A percentile compares a stretch with the other conserved stretches of the same genome.
phyloP scores from a whole-genome alignment of 2,329 filamentous ascomycete species.

The Exophiala spinifera region DNA sequence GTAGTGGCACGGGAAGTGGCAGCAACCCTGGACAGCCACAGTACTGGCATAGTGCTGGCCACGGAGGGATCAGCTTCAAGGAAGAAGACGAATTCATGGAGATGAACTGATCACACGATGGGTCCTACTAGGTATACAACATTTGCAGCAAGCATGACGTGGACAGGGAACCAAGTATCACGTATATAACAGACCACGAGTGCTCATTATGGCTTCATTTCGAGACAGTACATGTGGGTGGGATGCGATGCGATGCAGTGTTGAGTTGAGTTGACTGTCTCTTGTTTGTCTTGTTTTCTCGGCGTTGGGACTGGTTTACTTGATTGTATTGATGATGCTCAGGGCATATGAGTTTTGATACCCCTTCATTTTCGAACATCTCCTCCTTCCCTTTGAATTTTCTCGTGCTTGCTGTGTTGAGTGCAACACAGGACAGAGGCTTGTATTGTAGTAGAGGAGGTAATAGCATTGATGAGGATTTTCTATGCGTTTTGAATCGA shows the following conservation, averaged over 20 bases:
- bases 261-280: neutral
- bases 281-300: conserved; percentile 1
- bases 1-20: conserved; percentile 57
- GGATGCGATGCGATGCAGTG: conserved; percentile 1
- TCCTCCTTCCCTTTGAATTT: conserved; percentile 8
- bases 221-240: conserved; percentile 10
- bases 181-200: neutral
- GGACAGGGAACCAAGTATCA: neutral
- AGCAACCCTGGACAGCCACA: conserved; percentile 47
- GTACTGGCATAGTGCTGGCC: conserved; percentile 51
- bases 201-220: neutral
- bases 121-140: neutral
- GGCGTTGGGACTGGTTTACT: conserved; percentile 2
- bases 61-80: conserved; percentile 72
- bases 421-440: neutral
- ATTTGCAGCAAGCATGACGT: neutral
- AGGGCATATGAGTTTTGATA: conserved; percentile 18
- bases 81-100: conserved; percentile 93
- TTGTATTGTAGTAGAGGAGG: conserved; percentile 12
- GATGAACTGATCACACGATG: conserved; percentile 34
- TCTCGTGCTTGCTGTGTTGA: neutral
- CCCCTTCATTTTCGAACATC: conserved; percentile 20
- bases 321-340: conserved; percentile 7
- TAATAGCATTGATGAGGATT: conserved; percentile 12
- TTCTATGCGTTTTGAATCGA: neutral